Evolutionary conservation across 176 grass and related monocot species (phyloP).

Genomic region (Carex parvula): DNA sequence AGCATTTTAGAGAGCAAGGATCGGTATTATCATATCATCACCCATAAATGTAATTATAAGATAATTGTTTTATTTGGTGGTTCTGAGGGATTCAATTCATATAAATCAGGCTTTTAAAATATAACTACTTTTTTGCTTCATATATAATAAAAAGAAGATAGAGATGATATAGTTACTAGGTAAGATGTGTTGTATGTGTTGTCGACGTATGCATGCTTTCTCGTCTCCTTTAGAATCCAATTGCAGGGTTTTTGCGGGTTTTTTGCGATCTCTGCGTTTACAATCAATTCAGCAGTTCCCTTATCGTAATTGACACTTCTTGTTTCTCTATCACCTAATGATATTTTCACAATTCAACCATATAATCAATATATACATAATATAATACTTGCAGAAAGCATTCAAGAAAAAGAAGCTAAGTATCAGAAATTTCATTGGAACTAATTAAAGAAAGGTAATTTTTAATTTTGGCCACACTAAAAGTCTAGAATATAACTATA

Average conservation of each 20-base stretch:
- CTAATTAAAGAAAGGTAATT: no score
- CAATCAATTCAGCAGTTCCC: conserved; percentile 21
- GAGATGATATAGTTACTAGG: background rate
- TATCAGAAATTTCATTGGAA: background rate
- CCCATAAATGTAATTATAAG: background rate
- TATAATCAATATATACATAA: background rate
- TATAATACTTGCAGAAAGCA: background rate
- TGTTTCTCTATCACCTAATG: conserved; percentile 19
- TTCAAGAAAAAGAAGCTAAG: background rate
- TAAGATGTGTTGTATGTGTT: background rate
- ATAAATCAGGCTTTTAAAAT: no score
- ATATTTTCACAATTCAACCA: background rate
- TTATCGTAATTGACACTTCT: conserved; percentile 16
- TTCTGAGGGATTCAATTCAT: background rate
- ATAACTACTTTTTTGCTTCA: background rate
- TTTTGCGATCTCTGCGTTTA: background rate
- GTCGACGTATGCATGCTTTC: conserved; percentile 8
- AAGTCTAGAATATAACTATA: no score
- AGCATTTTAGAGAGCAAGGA: background rate
- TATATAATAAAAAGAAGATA: background rate
- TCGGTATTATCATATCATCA: no score
- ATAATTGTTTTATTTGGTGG: background rate
- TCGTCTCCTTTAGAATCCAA: conserved; percentile 13
- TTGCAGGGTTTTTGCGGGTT: conserved; percentile 4
- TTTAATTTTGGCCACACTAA: no score